Evolutionary conservation across 345 rosid genomes (phyloP).

Genomic region (Kernera saxatilis): DNA sequence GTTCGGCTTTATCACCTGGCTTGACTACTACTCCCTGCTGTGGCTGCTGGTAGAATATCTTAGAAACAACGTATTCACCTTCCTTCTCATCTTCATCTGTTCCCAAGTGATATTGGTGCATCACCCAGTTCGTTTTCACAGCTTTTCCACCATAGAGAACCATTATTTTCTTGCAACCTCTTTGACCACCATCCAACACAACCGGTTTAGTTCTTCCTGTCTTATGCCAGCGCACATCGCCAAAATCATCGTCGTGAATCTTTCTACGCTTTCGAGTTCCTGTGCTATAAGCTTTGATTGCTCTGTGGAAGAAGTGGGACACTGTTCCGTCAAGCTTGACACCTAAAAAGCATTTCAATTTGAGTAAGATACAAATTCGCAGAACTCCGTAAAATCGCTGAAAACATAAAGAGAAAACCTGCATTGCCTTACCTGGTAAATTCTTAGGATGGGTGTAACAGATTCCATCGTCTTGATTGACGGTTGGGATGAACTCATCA

Average conservation of each 20-base stretch:
- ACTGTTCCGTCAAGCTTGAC: slow-evolving; percentile 74
- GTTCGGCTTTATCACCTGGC: slow-evolving; percentile 56
- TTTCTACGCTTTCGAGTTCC: slow-evolving; percentile 94
- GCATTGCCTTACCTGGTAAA: slow-evolving; percentile 59
- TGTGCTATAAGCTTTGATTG: slow-evolving; percentile 85
- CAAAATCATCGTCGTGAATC: slow-evolving; percentile 67
- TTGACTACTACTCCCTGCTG: slow-evolving; percentile 44
- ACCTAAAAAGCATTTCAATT: slow-evolving; percentile 36
- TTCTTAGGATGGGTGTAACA: slow-evolving; percentile 95
- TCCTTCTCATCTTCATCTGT: slow-evolving; percentile 85
- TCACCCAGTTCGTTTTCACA: slow-evolving; percentile 90
- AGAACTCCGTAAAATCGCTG: background rate
- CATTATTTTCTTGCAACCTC: slow-evolving; percentile 92
- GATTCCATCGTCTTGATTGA: slow-evolving; percentile 81
- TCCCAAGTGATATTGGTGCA: slow-evolving; percentile 98
- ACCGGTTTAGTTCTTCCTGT: slow-evolving; percentile 90
- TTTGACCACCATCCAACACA: slow-evolving; percentile 64
- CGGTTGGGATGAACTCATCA: slow-evolving; percentile 75
- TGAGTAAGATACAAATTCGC: background rate
- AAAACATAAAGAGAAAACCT: background rate
- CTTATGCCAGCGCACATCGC: slow-evolving; percentile 97
- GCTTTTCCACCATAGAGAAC: slow-evolving; percentile 89
- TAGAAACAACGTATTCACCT: slow-evolving; percentile 76
- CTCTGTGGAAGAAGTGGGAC: slow-evolving; percentile 78
- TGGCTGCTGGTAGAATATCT: slow-evolving; percentile 75